These are phyloP conservation scores for Starmera stellimalicola DNA, from an alignment of 1,139 yeast genomes.

Conservation along the genomic window DNA sequence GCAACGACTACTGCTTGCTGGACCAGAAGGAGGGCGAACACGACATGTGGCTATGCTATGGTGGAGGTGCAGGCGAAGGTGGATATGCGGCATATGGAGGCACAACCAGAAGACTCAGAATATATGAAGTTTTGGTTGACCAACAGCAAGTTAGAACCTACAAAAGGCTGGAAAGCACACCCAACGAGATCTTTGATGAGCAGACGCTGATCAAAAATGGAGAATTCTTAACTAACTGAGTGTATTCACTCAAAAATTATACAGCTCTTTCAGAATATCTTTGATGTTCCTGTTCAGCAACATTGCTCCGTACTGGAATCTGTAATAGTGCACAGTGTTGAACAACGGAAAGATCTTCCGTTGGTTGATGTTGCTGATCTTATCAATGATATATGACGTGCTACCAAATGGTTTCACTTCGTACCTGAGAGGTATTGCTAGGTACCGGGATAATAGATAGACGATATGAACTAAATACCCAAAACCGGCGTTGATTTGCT, in stretches of 20 bases:
- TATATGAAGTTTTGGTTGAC: conserved; percentile 54
- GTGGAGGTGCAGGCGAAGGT: conserved; percentile 91
- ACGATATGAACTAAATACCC: conserved; percentile 40
- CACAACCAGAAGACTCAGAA: conserved; percentile 62
- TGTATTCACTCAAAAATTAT: conserved; percentile 7
- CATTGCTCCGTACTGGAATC: conserved; percentile 44
- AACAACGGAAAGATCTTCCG: conserved; percentile 38
- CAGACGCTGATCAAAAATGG: conserved; percentile 50
- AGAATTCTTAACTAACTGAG: conserved; percentile 13
- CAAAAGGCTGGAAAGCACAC: conserved; percentile 57
- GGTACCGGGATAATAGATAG: conserved; percentile 30
- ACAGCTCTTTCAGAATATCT: conserved; percentile 32
- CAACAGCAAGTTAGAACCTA: conserved; percentile 52
- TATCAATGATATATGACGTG: conserved; percentile 40
- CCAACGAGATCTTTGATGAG: conserved; percentile 41
- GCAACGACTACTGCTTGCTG: conserved; percentile 76
- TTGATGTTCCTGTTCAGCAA: conserved; percentile 40
- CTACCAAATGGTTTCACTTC: conserved; percentile 43
- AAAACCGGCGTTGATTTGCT: conserved; percentile 37
- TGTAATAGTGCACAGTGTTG: conserved; percentile 34
- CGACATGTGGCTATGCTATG: conserved; percentile 80
- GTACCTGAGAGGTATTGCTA: conserved; percentile 39
- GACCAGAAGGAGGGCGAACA: conserved; percentile 30
- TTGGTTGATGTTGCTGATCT: conserved; percentile 35
- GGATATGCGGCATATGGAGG: conserved; percentile 93